phyloP scores from a whole-genome alignment of 2,329 filamentous ascomycete genomes.

The Cladobotryum mycophilum region DNA sequence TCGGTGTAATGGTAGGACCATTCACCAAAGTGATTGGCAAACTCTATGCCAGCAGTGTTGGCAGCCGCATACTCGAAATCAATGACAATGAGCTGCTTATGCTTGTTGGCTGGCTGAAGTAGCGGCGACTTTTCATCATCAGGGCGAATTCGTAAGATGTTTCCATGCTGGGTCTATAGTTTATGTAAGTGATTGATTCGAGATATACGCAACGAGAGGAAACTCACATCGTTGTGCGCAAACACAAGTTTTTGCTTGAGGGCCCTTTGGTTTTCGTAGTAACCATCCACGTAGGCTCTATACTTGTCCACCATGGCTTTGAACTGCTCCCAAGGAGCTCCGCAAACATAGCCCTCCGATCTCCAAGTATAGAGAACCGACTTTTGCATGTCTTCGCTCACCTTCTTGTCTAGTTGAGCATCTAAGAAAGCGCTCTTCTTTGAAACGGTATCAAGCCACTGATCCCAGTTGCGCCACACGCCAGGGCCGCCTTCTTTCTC shows the following conservation, averaged over 20 bases:
- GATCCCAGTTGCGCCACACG: conserved; percentile 92
- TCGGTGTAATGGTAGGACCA: conserved; percentile 99
- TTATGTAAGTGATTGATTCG: conserved; percentile 2
- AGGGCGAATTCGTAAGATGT: conserved; percentile 71
- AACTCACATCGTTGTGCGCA: conserved; percentile 89
- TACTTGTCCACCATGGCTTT: conserved; percentile 70
- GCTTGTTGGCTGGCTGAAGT: conserved; percentile 80
- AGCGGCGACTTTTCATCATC: conserved; percentile 75
- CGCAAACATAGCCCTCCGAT: conserved; percentile 68
- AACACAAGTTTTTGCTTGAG: conserved; percentile 78
- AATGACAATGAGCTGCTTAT: conserved; percentile 94
- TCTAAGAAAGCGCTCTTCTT: conserved; percentile 53
- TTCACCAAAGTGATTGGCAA: conserved; percentile 96
- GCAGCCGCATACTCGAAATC: conserved; percentile 97
- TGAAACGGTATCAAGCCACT: conserved; percentile 67
- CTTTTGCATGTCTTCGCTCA: conserved; percentile 17
- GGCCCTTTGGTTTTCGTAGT: conserved; percentile 60
- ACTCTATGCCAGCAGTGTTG: conserved; percentile 80
- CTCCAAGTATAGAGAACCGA: conserved; percentile 52
- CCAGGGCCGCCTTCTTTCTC: conserved; percentile 75
- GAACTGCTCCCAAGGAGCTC: conserved; percentile 77
- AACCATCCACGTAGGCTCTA: conserved; percentile 62
- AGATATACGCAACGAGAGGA: background rate
- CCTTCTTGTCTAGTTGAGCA: conserved; percentile 48
- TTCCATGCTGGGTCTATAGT: conserved; percentile 88